Evolutionary conservation across 768 basidiomycete species (phyloP), one percentile per base, ranked within the genome.

Genomic region (Hygrophorus russula): DNA sequence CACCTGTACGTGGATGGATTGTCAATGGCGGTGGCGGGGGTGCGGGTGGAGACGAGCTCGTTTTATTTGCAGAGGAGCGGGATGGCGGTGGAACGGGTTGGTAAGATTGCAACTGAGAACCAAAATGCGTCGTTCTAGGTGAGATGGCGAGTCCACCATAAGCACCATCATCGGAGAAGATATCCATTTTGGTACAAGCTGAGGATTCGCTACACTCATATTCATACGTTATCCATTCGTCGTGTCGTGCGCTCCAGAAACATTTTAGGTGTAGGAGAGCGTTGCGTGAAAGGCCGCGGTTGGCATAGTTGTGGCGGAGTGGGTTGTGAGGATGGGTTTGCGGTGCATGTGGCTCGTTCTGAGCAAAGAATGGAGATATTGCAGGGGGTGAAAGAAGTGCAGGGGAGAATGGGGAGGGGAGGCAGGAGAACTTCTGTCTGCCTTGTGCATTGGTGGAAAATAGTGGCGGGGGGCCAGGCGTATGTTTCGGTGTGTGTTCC

Each of bases 201-300:
- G 17, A 11, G 20, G 32, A 18, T 20, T 34, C 30, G 28, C 36
- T 41, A 20, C 47, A 44, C 14, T 51, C 24, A 32, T 47, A 50
- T 10, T 52, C 49, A 34, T 55, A 53, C 53, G 65, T 65, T 18
- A 60, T 57, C 71, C 71, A 76, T 40, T 69, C 66, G 38, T 73
- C 73, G 45, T 73, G 69, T 14, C 78, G 73, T 5, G 65, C 54
- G 30, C 64, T 61, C 82, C 82, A 84, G 50, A 84, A 69, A 56
- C 61, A 72, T 53, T 80, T 83, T 49, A 73, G 58, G 51, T 80
- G 71, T 11, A 66, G 59, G 29, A 84, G 67, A 1, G 76, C 74
- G 46, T 70, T 72, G 13, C 73, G 71, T 10, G 81, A 83, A 49
- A 77, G 68, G 1, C 82, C 82, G 52, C 74, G 81, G 47, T 84